Base-by-base conservation (phyloP, 352 stramenopile species). In the Pythium monospermum region DNA sequence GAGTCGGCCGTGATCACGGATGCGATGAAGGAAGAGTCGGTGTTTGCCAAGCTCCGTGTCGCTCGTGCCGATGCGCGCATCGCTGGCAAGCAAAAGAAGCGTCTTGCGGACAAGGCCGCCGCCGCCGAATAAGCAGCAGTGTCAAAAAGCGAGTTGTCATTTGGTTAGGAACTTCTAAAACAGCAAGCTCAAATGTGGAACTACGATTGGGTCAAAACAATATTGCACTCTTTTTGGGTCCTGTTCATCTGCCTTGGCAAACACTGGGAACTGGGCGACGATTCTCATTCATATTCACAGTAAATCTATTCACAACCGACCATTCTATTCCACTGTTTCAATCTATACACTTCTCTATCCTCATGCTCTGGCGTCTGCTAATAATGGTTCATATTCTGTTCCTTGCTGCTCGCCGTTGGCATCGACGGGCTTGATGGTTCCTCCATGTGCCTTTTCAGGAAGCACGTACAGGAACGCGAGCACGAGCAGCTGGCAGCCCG, bases 81-180 rank as follows among this genome's bases (percentile, higher is more conserved):
- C 56, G 76, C 73, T 59, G 85, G 85, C 64, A 91, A 92, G 77
- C 82, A 90, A 72, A 83, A 85, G 68, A 95, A 95, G 81, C 83
- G 82, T 71, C 69, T 91, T 53, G 83, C 78, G 39, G 83, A 95
- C 71, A 95, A 95, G 81, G 80, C 83, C 53, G 70, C 75, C 28
- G 74, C 74, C 64, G 84, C 87, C 57, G 81, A 94, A 67, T 89
- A 91, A 87, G 67, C 61, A 49, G 57, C 49, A 51, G 31, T 49
- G 38, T 41, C 22, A 18, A 30, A 25, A 30, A 30, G 36, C 45
- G 37, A 40, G 49, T 43, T 41, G 41, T 35, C 56, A 38, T 58
- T 45, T 64, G 46, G 59, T 53, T 64, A 65, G 59, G 59, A 68
- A 68, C 59, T 62, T 63, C 59, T 59, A 54, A 67, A 48, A 53